These are phyloP conservation scores for Pyrus pyrifolia DNA, from an alignment of 306 rosid genomes.

Conservation along the genomic window DNA sequence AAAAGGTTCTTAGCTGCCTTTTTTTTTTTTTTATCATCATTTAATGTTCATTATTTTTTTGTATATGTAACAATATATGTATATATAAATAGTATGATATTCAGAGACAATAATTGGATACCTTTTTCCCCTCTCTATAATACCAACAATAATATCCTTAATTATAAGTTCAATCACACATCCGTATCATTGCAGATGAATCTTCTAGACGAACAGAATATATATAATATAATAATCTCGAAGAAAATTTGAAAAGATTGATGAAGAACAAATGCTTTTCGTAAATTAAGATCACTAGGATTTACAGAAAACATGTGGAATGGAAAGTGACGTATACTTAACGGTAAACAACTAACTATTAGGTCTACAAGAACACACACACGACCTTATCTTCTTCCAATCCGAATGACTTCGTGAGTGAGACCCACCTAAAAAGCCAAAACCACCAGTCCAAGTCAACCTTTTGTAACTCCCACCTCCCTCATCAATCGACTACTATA, in stretches of 20 bases:
- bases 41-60: no score
- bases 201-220: neutral
- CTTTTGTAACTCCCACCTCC: neutral
- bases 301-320: neutral
- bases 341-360: constrained; percentile 24
- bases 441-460: constrained; percentile 75
- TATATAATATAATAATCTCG: neutral
- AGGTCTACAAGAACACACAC: neutral
- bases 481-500: constrained; percentile 7
- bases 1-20: no score
- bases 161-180: neutral
- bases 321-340: constrained; percentile 41
- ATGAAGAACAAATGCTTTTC: neutral
- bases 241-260: neutral
- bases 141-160: neutral
- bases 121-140: neutral
- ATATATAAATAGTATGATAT: no score
- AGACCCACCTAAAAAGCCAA: constrained; percentile 30
- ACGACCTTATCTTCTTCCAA: neutral
- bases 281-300: neutral
- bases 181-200: neutral
- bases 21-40: no score
- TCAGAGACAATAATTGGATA: neutral
- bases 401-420: neutral
- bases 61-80: no score